Base-by-base conservation (phyloP, 2,329 filamentous ascomycete species). In the Ophiosphaerella herpotricha region DNA sequence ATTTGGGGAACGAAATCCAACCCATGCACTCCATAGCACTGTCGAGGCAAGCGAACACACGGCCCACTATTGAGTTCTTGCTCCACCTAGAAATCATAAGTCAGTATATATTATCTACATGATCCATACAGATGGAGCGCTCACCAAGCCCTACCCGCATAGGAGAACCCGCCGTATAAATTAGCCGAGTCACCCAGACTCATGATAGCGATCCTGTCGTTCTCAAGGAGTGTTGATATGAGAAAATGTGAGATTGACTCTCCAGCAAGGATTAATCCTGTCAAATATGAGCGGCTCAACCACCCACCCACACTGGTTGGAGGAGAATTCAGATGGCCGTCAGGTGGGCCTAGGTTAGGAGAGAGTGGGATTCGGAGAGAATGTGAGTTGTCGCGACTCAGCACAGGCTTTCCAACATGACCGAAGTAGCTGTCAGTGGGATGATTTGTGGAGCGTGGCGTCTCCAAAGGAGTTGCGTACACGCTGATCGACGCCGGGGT, bases 191-290 rank as follows among this genome's bases (percentile, higher is more conserved):
- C 74, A 0, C 82, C 82, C 1, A 84, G 70, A 23, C 67, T 67
- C 16, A 70, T 61, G 7, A 84, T 73, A 1, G 80, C 80, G 3
- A 73, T 57, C 11, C 74, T 71, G 47, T 82, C 79, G 54, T 83
- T 84, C 51, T 85, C 82, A 2, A 85, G 67, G 6, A 84, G 52
- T 0, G 80, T 80, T 2, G 77, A 78, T 31, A 85, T 80, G n/a
- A 85, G 71, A 23, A 84, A 74, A 48, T 84, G 78, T 34, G 75
- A 77, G 16, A 81, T 78, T 4, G 75, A 63, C 57, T 82, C 78
- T 4, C 82, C 82, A 0, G 82, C 82, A 33, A 84, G 63, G 1
- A 84, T 73, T 18, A 84, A 68, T 0, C 81, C 82, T 1, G 80
- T 79, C 0, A 84, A 71, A 73, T 79, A 84, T 7, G 78, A 79